phyloP scores from a whole-genome alignment of 2,329 filamentous ascomycete species.

The Nigrospora sphaerica region DNA sequence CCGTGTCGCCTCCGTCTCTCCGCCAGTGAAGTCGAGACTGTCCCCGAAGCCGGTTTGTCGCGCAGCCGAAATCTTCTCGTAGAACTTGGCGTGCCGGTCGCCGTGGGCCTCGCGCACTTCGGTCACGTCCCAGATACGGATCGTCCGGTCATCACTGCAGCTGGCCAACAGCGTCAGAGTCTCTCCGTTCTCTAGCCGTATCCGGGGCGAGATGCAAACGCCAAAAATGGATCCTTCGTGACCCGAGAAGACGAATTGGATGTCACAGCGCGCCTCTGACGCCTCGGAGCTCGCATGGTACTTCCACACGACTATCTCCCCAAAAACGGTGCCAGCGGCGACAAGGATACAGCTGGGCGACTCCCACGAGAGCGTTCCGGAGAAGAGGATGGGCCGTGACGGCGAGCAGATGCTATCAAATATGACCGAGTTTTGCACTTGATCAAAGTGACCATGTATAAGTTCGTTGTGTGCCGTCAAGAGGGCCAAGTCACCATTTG shows the following conservation, averaged over 20 bases:
- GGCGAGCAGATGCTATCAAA: constrained; percentile 51
- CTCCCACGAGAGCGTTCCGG: constrained; percentile 65
- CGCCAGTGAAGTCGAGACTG: constrained; percentile 19
- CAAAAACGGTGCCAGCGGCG: constrained; percentile 87
- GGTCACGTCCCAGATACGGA: constrained; percentile 81
- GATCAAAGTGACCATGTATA: constrained; percentile 30
- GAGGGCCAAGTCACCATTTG: constrained; percentile 43
- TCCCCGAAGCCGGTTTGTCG: constrained; percentile 59
- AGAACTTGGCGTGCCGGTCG: constrained; percentile 20
- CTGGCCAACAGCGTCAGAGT: constrained; percentile 66
- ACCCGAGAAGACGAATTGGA: constrained; percentile 49
- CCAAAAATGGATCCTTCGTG: constrained; percentile 95
- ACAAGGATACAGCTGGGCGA: constrained; percentile 57
- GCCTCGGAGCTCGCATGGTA: constrained; percentile 31
- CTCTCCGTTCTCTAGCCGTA: constrained; percentile 29
- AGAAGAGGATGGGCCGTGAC: constrained; percentile 81
- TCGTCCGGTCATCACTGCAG: constrained; percentile 90
- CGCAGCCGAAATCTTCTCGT: constrained; percentile 21
- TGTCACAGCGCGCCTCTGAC: constrained; percentile 22
- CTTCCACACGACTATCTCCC: constrained; percentile 87
- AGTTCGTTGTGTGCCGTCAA: constrained; percentile 87
- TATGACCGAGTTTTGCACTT: constrained; percentile 16
- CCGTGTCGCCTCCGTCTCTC: constrained; percentile 21
- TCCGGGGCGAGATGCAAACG: constrained; percentile 63
- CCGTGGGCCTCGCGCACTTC: constrained; percentile 29